A percentile compares a stretch with the other conserved stretches of the same genome.
These are phyloP conservation scores for Orbilia ellipsospora DNA, from an alignment of 2,329 filamentous ascomycete genomes.

Conservation along the genomic window DNA sequence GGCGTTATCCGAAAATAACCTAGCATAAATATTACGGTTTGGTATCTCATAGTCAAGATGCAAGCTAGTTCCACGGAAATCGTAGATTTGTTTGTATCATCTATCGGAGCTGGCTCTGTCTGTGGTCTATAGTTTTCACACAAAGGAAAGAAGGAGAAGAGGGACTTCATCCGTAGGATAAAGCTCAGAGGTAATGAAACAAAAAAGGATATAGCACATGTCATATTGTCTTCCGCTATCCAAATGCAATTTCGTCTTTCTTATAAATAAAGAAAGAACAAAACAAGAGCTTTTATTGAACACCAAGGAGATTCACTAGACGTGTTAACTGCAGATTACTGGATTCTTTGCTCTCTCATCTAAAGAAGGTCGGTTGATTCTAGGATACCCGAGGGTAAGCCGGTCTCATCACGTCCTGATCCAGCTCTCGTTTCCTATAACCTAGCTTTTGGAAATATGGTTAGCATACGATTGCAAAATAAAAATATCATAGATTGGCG, in stretches of 20 bases:
- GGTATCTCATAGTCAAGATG: not conserved
- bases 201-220: conserved; percentile 24
- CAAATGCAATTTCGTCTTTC: conserved; percentile 3
- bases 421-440: conserved; percentile 49
- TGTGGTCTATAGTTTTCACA: conserved; percentile 1
- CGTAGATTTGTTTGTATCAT: not conserved
- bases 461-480: conserved; percentile 26
- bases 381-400: not conserved
- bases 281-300: conserved; percentile 4
- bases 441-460: conserved; percentile 44
- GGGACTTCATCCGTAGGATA: not conserved
- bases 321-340: conserved; percentile 26
- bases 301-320: not conserved
- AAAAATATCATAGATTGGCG: not conserved
- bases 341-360: not conserved
- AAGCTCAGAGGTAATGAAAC: not conserved
- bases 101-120: not conserved
- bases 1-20: not conserved
- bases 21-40: not conserved
- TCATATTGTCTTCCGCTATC: conserved; percentile 16
- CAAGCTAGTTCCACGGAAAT: not conserved
- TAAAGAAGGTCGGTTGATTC: not conserved
- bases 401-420: conserved; percentile 3
- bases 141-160: not conserved
- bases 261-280: not conserved